Conservation (phyloP, 257 asterid species). For the Nicotiana obtusifolia region DNA sequence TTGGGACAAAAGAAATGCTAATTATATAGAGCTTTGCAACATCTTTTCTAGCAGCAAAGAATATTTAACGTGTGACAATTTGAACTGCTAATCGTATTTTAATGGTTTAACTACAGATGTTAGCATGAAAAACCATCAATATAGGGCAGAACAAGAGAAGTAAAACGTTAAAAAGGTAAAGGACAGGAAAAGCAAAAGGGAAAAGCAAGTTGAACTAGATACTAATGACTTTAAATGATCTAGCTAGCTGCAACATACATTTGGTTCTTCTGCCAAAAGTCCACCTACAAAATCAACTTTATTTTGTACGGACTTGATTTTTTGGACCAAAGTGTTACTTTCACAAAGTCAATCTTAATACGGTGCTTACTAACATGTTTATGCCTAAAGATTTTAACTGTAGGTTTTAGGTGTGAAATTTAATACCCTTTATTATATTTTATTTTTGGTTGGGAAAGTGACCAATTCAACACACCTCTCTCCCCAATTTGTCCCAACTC, state of each 20-base stretch:
- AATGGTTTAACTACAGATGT: neutral
- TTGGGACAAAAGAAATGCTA: too few species aligned
- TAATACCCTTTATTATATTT: neutral
- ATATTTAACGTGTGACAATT: too few species aligned
- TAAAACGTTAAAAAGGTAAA: neutral
- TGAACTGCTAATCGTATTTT: too few species aligned
- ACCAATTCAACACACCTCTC: neutral
- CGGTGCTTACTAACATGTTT: neutral
- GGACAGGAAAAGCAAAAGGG: neutral
- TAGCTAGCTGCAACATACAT: neutral
- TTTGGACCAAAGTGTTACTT: neutral
- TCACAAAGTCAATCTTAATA: neutral
- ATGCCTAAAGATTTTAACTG: neutral
- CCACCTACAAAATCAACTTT: neutral
- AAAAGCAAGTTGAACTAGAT: neutral
- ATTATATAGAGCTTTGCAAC: too few species aligned
- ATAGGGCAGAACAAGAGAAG: neutral
- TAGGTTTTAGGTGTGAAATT: neutral
- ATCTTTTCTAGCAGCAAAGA: too few species aligned
- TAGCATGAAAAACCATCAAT: neutral
- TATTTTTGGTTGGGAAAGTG: neutral
- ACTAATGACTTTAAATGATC: neutral
- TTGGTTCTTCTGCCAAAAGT: neutral
- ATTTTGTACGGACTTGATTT: slow-evolving; percentile 7
- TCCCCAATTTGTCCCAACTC: neutral